A percentile compares a stretch with the other conserved stretches of the same genome.
Conservation (phyloP, 306 rosid genomes). For the Morella rubra region DNA sequence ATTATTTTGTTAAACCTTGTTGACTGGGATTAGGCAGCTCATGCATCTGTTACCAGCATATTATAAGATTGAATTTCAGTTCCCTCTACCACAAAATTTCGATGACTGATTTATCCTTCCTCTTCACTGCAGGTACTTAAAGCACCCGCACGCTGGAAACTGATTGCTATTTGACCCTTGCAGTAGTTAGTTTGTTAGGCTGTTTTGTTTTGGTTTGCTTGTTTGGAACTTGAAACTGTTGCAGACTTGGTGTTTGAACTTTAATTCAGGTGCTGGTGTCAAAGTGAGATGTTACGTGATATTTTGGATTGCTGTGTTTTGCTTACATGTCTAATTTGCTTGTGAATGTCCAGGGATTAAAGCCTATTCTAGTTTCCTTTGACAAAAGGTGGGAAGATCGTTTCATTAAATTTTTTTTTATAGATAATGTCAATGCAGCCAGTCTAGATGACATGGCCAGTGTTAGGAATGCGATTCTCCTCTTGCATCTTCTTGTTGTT, state of each 20-base stretch:
- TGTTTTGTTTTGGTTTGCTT: constrained; percentile 25
- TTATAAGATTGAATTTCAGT: constrained; percentile 13
- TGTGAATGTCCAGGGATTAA: not conserved
- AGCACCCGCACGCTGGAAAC: constrained; percentile 35
- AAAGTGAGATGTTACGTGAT: constrained; percentile 23
- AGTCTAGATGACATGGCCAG: not conserved
- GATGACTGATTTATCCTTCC: not conserved
- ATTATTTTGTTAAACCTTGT: constrained; percentile 13
- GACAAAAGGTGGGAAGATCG: not conserved
- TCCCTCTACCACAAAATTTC: not conserved
- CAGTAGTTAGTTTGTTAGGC: constrained; percentile 19
- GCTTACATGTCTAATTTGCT: not conserved
- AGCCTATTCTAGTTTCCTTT: not conserved
- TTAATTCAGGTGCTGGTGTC: constrained; percentile 16
- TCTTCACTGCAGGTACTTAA: constrained; percentile 32
- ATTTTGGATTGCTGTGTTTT: not conserved
- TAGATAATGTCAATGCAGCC: not conserved
- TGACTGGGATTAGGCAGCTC: constrained; percentile 1
- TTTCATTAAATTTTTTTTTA: not conserved
- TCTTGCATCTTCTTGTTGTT: not conserved
- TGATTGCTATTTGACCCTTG: constrained; percentile 37
- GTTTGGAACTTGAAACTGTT: constrained; percentile 21
- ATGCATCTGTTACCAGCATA: not conserved
- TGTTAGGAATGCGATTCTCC: not conserved
- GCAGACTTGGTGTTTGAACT: constrained; percentile 25